These are phyloP conservation scores for Centella asiatica DNA, from an alignment of 129 eudicot genomes.

Conservation along the genomic window DNA sequence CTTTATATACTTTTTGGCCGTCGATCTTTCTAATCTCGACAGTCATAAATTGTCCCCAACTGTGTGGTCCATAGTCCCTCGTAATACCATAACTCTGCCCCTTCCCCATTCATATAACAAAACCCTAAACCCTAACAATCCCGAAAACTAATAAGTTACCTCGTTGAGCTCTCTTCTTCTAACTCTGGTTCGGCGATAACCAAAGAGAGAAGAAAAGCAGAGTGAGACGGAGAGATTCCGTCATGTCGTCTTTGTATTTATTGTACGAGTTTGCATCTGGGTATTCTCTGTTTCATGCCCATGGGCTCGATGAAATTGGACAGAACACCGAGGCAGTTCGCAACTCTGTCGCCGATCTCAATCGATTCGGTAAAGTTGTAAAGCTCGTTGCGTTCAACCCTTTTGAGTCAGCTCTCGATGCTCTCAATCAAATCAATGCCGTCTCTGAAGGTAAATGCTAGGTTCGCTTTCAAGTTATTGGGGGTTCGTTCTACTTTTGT, in stretches of 20 bases:
- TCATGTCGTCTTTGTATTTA: slow-evolving; percentile 64
- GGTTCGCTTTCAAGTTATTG: neutral
- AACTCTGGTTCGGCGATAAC: neutral
- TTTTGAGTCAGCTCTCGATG: slow-evolving; percentile 69
- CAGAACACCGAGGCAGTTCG: slow-evolving; percentile 88
- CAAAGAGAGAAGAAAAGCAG: neutral
- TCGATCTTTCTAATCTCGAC: neutral
- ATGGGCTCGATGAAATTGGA: slow-evolving; percentile 79
- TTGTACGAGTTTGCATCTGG: slow-evolving; percentile 84
- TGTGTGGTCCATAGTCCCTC: neutral
- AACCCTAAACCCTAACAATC: slow-evolving; percentile 23
- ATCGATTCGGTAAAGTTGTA: slow-evolving; percentile 75
- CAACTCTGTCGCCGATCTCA: slow-evolving; percentile 58
- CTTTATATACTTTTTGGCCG: neutral
- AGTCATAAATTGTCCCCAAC: neutral
- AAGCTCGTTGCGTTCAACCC: slow-evolving; percentile 61
- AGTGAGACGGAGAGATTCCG: neutral
- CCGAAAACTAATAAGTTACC: neutral
- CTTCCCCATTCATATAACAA: neutral
- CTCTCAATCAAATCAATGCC: slow-evolving; percentile 71
- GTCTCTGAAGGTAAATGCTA: slow-evolving; percentile 66
- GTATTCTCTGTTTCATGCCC: slow-evolving; percentile 43
- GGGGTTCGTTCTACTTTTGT: neutral
- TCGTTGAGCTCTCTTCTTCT: neutral
- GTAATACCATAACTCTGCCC: neutral